phyloP scores from a whole-genome alignment of 345 rosid species.

The Citrus reticulata region DNA sequence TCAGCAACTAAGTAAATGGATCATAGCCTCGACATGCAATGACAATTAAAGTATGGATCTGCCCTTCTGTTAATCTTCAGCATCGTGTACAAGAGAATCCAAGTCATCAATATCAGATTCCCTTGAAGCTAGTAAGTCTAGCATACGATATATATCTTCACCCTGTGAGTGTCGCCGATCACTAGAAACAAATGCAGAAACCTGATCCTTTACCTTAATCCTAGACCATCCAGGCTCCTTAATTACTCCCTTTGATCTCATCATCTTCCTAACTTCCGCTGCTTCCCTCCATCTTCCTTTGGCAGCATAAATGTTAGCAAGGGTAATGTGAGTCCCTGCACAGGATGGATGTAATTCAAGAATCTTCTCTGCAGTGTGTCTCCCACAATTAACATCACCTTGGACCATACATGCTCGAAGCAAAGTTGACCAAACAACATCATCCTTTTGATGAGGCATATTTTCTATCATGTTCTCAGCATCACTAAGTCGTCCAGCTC shows the following conservation, averaged over 20 bases:
- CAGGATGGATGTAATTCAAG: slow-evolving; percentile 66
- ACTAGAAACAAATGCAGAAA: slow-evolving; percentile 64
- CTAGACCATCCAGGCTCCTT: slow-evolving; percentile 93
- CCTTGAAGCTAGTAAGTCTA: slow-evolving; percentile 41
- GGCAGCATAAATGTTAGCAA: slow-evolving; percentile 72
- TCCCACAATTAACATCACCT: slow-evolving; percentile 65
- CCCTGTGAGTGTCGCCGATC: slow-evolving; percentile 51
- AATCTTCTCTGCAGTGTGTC: slow-evolving; percentile 57
- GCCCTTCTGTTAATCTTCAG: slow-evolving; percentile 17
- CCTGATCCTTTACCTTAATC: slow-evolving; percentile 52
- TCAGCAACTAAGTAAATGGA: not conserved
- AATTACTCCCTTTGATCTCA: slow-evolving; percentile 68
- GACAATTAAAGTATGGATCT: slow-evolving; percentile 1
- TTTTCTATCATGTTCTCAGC: slow-evolving; percentile 69
- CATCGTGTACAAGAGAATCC: slow-evolving; percentile 21
- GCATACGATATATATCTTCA: slow-evolving; percentile 46
- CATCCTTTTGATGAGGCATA: slow-evolving; percentile 67
- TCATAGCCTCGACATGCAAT: not conserved
- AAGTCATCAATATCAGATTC: slow-evolving; percentile 27
- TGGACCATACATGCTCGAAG: slow-evolving; percentile 63
- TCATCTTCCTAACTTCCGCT: slow-evolving; percentile 58
- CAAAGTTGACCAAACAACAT: slow-evolving; percentile 85
- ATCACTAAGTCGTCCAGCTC: slow-evolving; percentile 65
- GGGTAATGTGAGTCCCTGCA: slow-evolving; percentile 69
- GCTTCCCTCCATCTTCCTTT: slow-evolving; percentile 80